Evolutionary conservation across 768 basidiomycete species (phyloP), one percentile per base, ranked within the genome.

Genomic region (Mycena chlorophos): DNA sequence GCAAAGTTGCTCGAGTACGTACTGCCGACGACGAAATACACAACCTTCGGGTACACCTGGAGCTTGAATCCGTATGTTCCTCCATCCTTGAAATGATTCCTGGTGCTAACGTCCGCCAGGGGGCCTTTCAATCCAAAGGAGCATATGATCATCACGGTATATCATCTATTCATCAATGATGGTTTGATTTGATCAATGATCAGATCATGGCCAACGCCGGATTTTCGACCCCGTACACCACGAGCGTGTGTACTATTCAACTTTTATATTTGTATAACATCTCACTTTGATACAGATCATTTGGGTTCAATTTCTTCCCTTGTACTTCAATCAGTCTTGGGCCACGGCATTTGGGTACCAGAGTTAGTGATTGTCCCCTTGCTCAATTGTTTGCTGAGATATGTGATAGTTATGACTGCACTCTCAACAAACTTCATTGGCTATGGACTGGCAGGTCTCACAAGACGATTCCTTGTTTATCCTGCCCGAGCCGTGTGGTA

Each of bases 121-220:
- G 85, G 85, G 1, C 80, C 77, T 1, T 87, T 87, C 68, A 84
- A 77, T 58, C 76, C 84, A 69, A 87, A 87, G 71, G 85, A 87
- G 58, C 85, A 87, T 62, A 75, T 81, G 56, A 72, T 76, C 57
- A 84, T 79, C 65, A 79, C 80, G 46, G 58, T 56, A 22, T 27
- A 26, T 22, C 22, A 26, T 22, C 22, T 12, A 13, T 22, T 16
- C n/a, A 10, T 12, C 17, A 16, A 2, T n/a, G 30, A 16, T n/a
- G 20, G 22, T 22, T 28, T 23, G 10, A 37, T n/a, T 2, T 26
- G 13, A 8, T 12, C 5, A 48, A 4, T 27, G 25, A 14, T n/a
- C 27, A 60, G 54, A 73, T 82, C 30, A 84, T 85, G 83, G 76
- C 77, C 8, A 83, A 78, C 54, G 71, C 79, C 14, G 75, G 70